Evolutionary conservation across 441 rosid genomes (phyloP), one percentile per base, ranked within the genome.

Genomic region (Corymbia citriodora): DNA sequence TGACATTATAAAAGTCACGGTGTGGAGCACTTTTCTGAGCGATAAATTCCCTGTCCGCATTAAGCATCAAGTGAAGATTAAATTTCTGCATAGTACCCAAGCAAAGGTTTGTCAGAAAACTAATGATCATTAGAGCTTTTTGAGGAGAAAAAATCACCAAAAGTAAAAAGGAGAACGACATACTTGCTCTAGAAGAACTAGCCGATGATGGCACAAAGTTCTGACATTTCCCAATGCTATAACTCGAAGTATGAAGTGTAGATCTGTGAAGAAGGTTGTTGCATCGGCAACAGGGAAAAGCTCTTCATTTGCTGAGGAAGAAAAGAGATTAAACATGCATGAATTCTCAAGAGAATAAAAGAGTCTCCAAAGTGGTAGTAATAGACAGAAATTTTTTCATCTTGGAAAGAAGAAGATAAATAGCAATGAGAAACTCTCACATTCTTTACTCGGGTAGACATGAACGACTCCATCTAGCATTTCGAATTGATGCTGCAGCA

Each of bases 11-110:
- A 68, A 98, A 98, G 93, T 98, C 99, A 85, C 99, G 99, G 92
- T 97, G 99, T 7, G 99, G 99, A 89, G 99, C 99, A 93, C 99
- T 98, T 92, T 98, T 98, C 94, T 98, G 99, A 90, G 98, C 99
- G 63, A 98, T 96, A 92, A 98, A 98, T 91, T 98, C 99, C 94
- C 93, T 94, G 91, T 98, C 99, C 92, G 99, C 96, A 92, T 98
- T 98, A 91, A 98, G 98, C 99, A 97, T 98, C 97, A 98, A 94
- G 94, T 98, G 99, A 89, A 98, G 99, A 91, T 96, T 97, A 95
- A 97, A 97, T 94, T 98, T 98, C 99, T 98, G 97, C 92, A 90
- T 55, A 88, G 25, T 25, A 21, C 49, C 49, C 63, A 87, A 72
- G 89, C 15, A 59, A 65, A 45, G 68, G 85, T 40, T 70, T 29